Evolutionary conservation across 306 rosid species (phyloP), one percentile per base, ranked within the genome.

Genomic region (Quercus ilex): DNA sequence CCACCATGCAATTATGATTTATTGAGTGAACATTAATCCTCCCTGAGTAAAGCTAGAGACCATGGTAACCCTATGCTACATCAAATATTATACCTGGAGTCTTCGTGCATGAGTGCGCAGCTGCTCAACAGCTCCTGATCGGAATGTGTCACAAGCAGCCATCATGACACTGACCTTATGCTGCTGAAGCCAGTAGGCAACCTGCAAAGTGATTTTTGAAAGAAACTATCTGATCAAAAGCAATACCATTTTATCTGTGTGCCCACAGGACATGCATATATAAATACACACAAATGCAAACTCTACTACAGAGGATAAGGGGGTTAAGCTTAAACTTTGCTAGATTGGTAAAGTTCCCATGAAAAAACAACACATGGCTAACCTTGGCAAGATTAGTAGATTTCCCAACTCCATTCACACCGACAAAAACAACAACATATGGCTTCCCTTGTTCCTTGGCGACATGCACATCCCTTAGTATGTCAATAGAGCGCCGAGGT

Each of bases 121-220:
- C 93, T 96, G 99, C 83, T 96, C 99, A 77, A 96, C 99, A 71
- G 99, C 99, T 71, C 99, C 99, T 6, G 99, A 96, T 74, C 99
- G 86, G 85, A 96, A 96, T 64, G 99, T 96, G 81, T 96, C 99
- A 86, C 99, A 96, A 65, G 99, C 99, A 77, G 98, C 99, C 99
- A 96, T 91, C 98, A 86, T 96, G 74, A 96, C 99, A 78, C 86
- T 91, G 73, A 90, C 74, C 0, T 91, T 80, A 80, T 96, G 99
- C 84, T 96, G 94, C 82, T 30, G 88, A 78, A 96, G 98, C 99
- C 99, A 96, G 87, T 96, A 93, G 67, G 99, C 99, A 89, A 95
- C 99, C 99, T 95, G 87, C 76, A 78, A 25, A 74, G 55, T 59
- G 21, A 35, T 52, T 72, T 60, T 69, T 10, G 21, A 64, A 55